Conservation (phyloP, 1,284 basidiomycete species). For the Boletus hoseneyae region DNA sequence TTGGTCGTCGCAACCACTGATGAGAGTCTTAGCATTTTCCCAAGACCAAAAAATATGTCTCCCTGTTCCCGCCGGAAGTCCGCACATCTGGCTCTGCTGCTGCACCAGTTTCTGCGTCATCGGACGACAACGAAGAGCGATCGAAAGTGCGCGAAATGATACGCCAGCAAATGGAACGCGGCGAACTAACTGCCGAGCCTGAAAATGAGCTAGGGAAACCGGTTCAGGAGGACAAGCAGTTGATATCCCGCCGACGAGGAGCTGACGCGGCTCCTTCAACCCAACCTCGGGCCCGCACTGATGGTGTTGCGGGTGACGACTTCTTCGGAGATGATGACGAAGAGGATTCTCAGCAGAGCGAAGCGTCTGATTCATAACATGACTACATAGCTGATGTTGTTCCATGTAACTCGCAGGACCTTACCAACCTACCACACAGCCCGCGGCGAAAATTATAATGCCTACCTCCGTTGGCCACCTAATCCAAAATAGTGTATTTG, state of each 20-base stretch:
- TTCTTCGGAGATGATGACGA: conserved; percentile 47
- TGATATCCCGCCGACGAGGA: conserved; percentile 3
- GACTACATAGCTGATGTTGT: not conserved
- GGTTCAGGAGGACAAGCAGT: conserved; percentile 18
- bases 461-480: not conserved
- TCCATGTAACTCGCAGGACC: conserved; percentile 4
- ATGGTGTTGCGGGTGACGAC: conserved; percentile 39
- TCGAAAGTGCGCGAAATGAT: conserved; percentile 63
- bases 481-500: not conserved
- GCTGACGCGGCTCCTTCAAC: not conserved
- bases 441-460: not conserved
- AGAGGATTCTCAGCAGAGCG: conserved; percentile 17
- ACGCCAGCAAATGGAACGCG: conserved; percentile 58
- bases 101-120: conserved; percentile 7
- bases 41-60: conserved; percentile 80
- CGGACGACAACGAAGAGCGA: conserved; percentile 39
- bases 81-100: conserved; percentile 37
- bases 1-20: conserved; percentile 8
- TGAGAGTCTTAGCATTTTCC: conserved; percentile 61
- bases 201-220: conserved; percentile 43
- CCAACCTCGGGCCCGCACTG: conserved; percentile 8
- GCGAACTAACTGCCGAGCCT: conserved; percentile 59
- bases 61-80: conserved; percentile 73
- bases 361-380: conserved; percentile 14
- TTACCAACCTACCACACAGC: not conserved